phyloP scores from a whole-genome alignment of 2,329 filamentous ascomycete species.

The Trichoderma simmonsii region DNA sequence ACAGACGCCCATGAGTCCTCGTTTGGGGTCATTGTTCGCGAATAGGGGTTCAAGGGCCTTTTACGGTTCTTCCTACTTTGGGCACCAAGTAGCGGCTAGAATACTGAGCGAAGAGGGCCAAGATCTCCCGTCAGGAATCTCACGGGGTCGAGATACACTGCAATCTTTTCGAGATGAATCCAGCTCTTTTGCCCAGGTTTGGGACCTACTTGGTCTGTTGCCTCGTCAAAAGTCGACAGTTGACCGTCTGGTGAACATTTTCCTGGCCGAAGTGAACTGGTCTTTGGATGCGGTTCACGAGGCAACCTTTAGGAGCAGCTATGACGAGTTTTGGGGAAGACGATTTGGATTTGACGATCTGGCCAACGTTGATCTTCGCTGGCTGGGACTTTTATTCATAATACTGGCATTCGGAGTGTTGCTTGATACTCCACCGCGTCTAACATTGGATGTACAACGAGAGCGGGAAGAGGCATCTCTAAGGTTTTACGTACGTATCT shows the following conservation, averaged over 20 bases:
- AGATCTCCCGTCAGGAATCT: neutral
- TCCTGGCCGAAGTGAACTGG: neutral
- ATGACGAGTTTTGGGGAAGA: conserved; percentile 10
- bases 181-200: conserved; percentile 4
- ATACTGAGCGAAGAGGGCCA: conserved; percentile 10
- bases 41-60: conserved; percentile 1
- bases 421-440: neutral
- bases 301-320: neutral
- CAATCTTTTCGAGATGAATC: conserved; percentile 9
- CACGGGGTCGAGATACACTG: conserved; percentile 1
- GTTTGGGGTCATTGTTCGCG: neutral
- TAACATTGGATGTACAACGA: neutral
- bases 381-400: conserved; percentile 2
- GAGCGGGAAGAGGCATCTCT: conserved; percentile 11
- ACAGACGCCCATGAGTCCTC: conserved; percentile 5
- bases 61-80: conserved; percentile 12
- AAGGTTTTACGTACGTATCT: neutral
- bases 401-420: conserved; percentile 8
- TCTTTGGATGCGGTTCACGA: conserved; percentile 10
- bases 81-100: neutral
- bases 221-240: neutral
- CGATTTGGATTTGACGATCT: conserved; percentile 6
- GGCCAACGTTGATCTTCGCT: conserved; percentile 4
- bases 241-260: conserved; percentile 5
- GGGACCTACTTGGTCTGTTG: neutral